phyloP scores from a whole-genome alignment of 2,329 filamentous ascomycete species.

The Fusarium dimerum region DNA sequence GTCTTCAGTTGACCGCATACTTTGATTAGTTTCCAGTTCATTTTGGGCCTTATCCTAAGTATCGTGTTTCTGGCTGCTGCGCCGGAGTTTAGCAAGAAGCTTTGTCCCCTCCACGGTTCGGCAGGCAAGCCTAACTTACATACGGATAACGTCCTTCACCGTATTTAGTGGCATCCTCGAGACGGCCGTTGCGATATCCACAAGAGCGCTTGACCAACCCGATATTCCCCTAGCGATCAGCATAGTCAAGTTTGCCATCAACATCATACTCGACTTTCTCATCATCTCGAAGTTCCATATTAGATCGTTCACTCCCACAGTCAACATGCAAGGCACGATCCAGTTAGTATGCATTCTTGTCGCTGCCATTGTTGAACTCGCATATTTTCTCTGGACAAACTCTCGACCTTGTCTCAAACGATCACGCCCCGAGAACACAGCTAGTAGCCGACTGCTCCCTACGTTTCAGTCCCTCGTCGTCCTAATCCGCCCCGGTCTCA shows the following conservation, averaged over 20 bases:
- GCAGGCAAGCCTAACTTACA: conserved; percentile 59
- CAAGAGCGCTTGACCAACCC: conserved; percentile 66
- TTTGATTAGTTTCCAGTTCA: conserved; percentile 59
- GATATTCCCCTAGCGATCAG: conserved; percentile 70
- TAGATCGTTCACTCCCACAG: conserved; percentile 50
- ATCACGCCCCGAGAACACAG: not conserved
- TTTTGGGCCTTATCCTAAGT: conserved; percentile 61
- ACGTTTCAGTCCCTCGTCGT: conserved; percentile 47
- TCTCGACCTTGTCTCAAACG: conserved; percentile 21
- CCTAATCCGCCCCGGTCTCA: conserved; percentile 56
- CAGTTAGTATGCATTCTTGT: conserved; percentile 61
- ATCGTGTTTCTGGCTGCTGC: conserved; percentile 59
- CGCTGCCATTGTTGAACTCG: conserved; percentile 56
- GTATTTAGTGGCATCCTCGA: conserved; percentile 64
- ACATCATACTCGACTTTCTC: conserved; percentile 67
- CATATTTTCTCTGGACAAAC: conserved; percentile 57
- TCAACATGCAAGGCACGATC: conserved; percentile 66
- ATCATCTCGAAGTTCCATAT: conserved; percentile 68
- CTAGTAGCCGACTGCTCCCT: conserved; percentile 29
- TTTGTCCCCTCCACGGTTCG: conserved; percentile 66
- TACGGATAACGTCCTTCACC: conserved; percentile 64
- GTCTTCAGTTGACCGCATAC: conserved; percentile 63
- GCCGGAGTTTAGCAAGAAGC: conserved; percentile 50
- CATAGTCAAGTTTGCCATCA: conserved; percentile 62
- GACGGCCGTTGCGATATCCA: conserved; percentile 60